These are phyloP conservation scores for sweet orange (Citrus sinensis) DNA, from an alignment of 345 rosid species.

Conservation along the genomic window DNA sequence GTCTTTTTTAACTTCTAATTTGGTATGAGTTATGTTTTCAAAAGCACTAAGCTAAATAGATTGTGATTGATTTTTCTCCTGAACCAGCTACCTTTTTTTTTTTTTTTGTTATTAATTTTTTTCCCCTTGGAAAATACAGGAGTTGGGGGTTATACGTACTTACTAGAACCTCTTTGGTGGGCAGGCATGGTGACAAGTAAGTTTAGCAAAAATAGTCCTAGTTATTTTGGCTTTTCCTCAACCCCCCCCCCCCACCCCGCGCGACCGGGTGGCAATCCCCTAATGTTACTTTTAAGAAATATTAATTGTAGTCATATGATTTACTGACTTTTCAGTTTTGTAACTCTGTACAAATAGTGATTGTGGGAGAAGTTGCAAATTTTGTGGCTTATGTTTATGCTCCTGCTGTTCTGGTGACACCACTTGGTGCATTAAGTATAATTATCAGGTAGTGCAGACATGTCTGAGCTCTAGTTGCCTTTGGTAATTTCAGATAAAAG, in stretches of 20 bases:
- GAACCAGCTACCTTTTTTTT: background rate
- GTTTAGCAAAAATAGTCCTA: constrained; percentile 9
- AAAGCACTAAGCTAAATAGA: background rate
- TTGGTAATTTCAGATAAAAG: constrained; percentile 2
- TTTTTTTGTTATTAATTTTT: constrained; percentile 8
- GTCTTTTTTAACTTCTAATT: background rate
- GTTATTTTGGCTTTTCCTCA: background rate
- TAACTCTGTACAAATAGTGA: constrained; percentile 45
- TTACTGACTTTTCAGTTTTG: constrained; percentile 1
- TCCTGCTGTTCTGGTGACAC: constrained; percentile 90
- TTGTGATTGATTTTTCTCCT: background rate
- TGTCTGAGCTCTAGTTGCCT: background rate
- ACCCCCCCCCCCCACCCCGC: background rate
- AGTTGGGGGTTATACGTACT: constrained; percentile 84
- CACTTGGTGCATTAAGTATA: constrained; percentile 88
- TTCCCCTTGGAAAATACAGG: constrained; percentile 38
- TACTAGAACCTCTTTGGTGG: constrained; percentile 97
- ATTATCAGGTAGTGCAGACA: constrained; percentile 58
- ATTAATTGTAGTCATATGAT: background rate
- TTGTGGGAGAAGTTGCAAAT: constrained; percentile 85
- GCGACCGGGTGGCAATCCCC: too few relatives aligned
- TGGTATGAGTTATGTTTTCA: background rate
- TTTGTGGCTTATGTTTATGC: constrained; percentile 93
- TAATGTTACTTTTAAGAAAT: background rate
- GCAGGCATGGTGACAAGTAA: constrained; percentile 83